These are phyloP conservation scores for Panicum miliaceum DNA, from an alignment of 176 grass and related monocot genomes.

Conservation along the genomic window DNA sequence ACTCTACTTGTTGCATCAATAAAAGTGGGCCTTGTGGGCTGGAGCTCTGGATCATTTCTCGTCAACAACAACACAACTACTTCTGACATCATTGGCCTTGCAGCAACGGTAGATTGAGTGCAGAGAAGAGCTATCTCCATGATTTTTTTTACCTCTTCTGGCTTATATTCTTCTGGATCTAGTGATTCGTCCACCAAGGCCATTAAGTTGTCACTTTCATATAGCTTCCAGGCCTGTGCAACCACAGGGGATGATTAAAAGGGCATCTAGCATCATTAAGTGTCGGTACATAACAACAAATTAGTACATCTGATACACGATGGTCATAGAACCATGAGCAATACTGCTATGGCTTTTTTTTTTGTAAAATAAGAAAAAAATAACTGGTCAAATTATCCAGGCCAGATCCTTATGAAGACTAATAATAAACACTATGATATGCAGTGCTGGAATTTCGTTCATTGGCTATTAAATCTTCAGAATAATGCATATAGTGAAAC, in stretches of 20 bases:
- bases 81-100: slow-evolving; percentile 80
- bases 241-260: slow-evolving; percentile 29
- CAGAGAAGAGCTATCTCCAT: slow-evolving; percentile 81
- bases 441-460: slow-evolving; percentile 13
- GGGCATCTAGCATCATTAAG: neutral
- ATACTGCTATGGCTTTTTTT: neutral
- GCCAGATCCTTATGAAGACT: slow-evolving; percentile 9
- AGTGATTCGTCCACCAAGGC: slow-evolving; percentile 63
- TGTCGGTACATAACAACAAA: slow-evolving; percentile 1
- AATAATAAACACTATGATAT: slow-evolving; percentile 24
- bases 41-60: slow-evolving; percentile 43
- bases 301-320: slow-evolving; percentile 21
- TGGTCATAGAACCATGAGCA: slow-evolving; percentile 14
- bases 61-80: slow-evolving; percentile 66
- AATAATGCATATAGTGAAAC: slow-evolving; percentile 17
- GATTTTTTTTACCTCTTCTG: slow-evolving; percentile 60
- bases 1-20: slow-evolving; percentile 69
- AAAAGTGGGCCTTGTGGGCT: slow-evolving; percentile 73
- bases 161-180: slow-evolving; percentile 59
- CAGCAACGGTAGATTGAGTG: slow-evolving; percentile 70
- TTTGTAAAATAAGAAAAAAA: slow-evolving; percentile 10
- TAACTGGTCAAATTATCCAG: slow-evolving; percentile 28
- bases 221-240: slow-evolving; percentile 74
- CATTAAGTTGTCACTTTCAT: slow-evolving; percentile 60
- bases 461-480: slow-evolving; percentile 23